Evolutionary conservation across 257 asterid species (phyloP).

Genomic region (Solanum rostratum): DNA sequence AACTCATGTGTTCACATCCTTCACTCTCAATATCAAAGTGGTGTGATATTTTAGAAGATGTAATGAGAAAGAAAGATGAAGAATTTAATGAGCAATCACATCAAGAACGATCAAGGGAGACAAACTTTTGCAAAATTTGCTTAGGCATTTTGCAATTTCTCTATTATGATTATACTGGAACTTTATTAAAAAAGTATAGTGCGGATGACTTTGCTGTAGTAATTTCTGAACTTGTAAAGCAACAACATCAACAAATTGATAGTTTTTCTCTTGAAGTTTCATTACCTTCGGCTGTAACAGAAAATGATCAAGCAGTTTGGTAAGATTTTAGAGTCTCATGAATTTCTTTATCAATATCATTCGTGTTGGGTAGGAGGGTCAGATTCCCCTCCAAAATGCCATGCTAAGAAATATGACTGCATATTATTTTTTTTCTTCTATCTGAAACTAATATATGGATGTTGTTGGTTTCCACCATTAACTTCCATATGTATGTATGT

Average conservation of each 20-base stretch:
- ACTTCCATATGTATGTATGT: neutral
- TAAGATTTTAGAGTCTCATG: slow-evolving; percentile 22
- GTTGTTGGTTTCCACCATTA: neutral
- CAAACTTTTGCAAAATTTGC: slow-evolving; percentile 48
- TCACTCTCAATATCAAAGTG: slow-evolving; percentile 20
- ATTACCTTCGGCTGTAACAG: slow-evolving; percentile 45
- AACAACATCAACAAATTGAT: slow-evolving; percentile 37
- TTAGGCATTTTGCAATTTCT: slow-evolving; percentile 66
- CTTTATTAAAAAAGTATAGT: slow-evolving; percentile 28
- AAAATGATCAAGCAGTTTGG: slow-evolving; percentile 66
- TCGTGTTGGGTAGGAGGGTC: neutral
- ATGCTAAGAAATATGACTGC: neutral
- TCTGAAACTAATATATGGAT: neutral
- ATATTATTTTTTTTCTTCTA: neutral
- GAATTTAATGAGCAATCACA: slow-evolving; percentile 5
- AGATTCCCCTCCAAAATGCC: neutral
- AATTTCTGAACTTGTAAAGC: slow-evolving; percentile 41
- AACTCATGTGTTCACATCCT: slow-evolving; percentile 30
- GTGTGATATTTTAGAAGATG: slow-evolving; percentile 28
- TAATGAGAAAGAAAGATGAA: slow-evolving; percentile 15
- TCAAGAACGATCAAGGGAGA: slow-evolving; percentile 20
- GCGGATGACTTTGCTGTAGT: slow-evolving; percentile 41
- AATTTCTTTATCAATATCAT: neutral
- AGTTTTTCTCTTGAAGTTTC: slow-evolving; percentile 70
- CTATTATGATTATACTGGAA: slow-evolving; percentile 33